These are phyloP conservation scores for Trichoderma sp. DNA, from an alignment of 2,329 filamentous ascomycete species.

Conservation along the genomic window DNA sequence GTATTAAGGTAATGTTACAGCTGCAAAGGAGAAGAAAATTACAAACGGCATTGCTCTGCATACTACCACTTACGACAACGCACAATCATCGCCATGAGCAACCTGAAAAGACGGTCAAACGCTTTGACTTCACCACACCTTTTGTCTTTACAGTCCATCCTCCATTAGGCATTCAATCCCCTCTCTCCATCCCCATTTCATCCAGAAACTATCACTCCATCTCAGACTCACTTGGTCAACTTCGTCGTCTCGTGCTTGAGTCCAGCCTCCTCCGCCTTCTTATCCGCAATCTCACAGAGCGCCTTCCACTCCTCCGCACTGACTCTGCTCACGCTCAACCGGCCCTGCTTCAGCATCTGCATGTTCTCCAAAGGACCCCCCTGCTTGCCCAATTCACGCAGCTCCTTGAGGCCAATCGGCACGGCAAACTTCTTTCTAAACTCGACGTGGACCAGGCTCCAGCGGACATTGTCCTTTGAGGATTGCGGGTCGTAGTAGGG, in stretches of 20 bases:
- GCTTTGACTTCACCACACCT: neutral
- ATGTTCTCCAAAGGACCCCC: conserved; percentile 65
- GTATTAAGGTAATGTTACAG: neutral
- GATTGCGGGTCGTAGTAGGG: conserved; percentile 85
- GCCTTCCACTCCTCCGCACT: conserved; percentile 62
- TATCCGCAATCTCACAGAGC: conserved; percentile 52
- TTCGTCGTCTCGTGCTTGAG: conserved; percentile 35
- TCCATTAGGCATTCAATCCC: neutral
- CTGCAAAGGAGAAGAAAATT: neutral
- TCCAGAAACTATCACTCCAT: neutral
- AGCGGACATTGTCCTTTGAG: conserved; percentile 53
- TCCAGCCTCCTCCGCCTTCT: conserved; percentile 40
- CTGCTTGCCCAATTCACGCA: conserved; percentile 60
- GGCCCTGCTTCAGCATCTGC: conserved; percentile 78
- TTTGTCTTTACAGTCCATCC: neutral
- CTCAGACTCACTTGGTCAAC: neutral
- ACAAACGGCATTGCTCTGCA: neutral
- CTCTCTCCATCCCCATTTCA: neutral
- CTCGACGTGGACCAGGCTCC: conserved; percentile 85
- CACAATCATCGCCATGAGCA: neutral
- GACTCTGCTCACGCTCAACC: conserved; percentile 77
- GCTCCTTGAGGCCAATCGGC: conserved; percentile 66
- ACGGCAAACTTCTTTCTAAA: conserved; percentile 79
- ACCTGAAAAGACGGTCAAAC: neutral
- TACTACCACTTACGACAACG: neutral